These are phyloP conservation scores for Penicillium oxalicum DNA, from an alignment of 2,329 filamentous ascomycete genomes.

Conservation along the genomic window DNA sequence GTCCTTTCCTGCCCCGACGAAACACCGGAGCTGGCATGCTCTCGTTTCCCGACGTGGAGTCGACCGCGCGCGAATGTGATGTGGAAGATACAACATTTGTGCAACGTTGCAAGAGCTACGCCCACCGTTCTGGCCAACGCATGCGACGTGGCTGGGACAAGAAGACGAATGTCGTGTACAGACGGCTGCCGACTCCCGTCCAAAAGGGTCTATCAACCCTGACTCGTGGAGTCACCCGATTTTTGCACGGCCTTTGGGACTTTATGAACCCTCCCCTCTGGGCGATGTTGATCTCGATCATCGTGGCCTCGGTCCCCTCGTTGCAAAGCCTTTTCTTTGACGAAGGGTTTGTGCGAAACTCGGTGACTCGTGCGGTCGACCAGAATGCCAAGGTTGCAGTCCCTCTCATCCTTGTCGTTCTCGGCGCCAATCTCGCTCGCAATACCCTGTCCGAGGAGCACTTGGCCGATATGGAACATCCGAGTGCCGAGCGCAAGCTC, in stretches of 20 bases:
- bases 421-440: slow-evolving; percentile 88
- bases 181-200: slow-evolving; percentile 46
- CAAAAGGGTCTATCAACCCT: slow-evolving; percentile 47
- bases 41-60: slow-evolving; percentile 47
- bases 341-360: slow-evolving; percentile 85
- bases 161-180: slow-evolving; percentile 35
- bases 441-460: slow-evolving; percentile 73
- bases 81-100: slow-evolving; percentile 22
- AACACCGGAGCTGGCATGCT: slow-evolving; percentile 52
- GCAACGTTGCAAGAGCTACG: slow-evolving; percentile 23
- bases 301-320: slow-evolving; percentile 79
- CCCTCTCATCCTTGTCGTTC: slow-evolving; percentile 87
- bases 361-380: slow-evolving; percentile 77
- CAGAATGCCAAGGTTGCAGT: slow-evolving; percentile 89
- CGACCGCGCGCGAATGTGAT: slow-evolving; percentile 22
- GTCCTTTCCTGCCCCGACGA: slow-evolving; percentile 34
- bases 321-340: slow-evolving; percentile 84
- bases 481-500: slow-evolving; percentile 63
- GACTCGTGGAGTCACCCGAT: slow-evolving; percentile 42
- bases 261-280: slow-evolving; percentile 99
- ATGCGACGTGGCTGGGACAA: slow-evolving; percentile 18
- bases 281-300: slow-evolving; percentile 89
- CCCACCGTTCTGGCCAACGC: slow-evolving; percentile 16
- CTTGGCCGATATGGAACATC: slow-evolving; percentile 63
- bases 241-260: slow-evolving; percentile 67